Percentiles rank a stretch among this genome's conserved stretches.
These are phyloP conservation scores for Scytalidium sp. DNA, from an alignment of 2,329 filamentous ascomycete genomes.

Conservation along the genomic window DNA sequence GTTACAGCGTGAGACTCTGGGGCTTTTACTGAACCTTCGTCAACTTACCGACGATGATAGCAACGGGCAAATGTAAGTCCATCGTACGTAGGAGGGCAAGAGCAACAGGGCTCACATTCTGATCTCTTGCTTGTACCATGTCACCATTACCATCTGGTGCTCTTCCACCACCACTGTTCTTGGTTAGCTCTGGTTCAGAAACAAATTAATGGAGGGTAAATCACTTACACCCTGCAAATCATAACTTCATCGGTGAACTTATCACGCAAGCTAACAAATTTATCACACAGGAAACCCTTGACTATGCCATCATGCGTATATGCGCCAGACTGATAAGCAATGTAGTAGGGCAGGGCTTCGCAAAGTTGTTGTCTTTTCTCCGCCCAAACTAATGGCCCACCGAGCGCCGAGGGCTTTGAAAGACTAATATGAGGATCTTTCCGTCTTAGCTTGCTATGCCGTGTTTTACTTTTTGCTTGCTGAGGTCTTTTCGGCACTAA, in stretches of 20 bases:
- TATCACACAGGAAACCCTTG: conserved; percentile 58
- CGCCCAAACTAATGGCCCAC: conserved; percentile 52
- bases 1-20: conserved; percentile 28
- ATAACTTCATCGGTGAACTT: conserved; percentile 59
- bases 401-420: conserved; percentile 19
- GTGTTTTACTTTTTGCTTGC: neutral
- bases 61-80: conserved; percentile 45
- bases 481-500: neutral
- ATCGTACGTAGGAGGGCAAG: conserved; percentile 44
- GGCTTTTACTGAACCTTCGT: too few relatives aligned
- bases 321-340: conserved; percentile 55
- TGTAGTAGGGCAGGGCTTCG: conserved; percentile 62
- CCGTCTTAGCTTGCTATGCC: neutral
- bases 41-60: conserved; percentile 51
- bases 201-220: neutral
- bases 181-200: neutral
- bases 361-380: conserved; percentile 57
- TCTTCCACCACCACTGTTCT: conserved; percentile 50
- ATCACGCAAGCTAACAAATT: conserved; percentile 49
- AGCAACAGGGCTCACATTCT: conserved; percentile 35
- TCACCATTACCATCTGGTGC: conserved; percentile 40
- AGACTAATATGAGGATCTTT: neutral
- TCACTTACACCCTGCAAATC: conserved; percentile 57
- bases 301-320: conserved; percentile 50
- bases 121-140: conserved; percentile 44